These are phyloP conservation scores for Strigomonas culicis DNA, from an alignment of 208 protist species.

Conservation along the genomic window DNA sequence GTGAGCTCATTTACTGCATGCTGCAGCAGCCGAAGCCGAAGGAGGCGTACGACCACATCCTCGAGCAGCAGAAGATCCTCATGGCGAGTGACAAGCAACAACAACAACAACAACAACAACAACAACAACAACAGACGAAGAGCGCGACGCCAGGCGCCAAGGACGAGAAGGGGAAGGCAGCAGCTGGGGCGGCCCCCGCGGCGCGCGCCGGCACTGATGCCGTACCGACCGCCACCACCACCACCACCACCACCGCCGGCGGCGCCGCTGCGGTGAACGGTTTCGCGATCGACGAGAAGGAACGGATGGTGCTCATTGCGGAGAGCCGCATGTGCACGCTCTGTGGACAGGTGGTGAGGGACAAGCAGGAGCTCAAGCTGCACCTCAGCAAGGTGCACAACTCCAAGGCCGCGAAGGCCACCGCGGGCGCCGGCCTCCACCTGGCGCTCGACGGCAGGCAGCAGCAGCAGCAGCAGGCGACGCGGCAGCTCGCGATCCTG, in stretches of 20 bases:
- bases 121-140: constrained; percentile 6
- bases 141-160: background rate
- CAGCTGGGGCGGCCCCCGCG: background rate
- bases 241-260: background rate
- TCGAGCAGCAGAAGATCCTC: constrained; percentile 25
- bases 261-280: background rate
- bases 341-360: too few species aligned
- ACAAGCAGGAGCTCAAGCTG: too few species aligned
- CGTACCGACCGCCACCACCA: background rate
- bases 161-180: background rate
- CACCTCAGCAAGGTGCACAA: background rate
- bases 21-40: constrained; percentile 56
- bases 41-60: constrained; percentile 19
- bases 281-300: too few species aligned
- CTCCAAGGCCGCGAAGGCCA: background rate
- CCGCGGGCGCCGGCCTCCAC: background rate
- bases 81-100: constrained; percentile 19
- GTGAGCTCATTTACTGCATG: constrained; percentile 76
- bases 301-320: too few species aligned
- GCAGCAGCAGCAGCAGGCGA: too few species aligned
- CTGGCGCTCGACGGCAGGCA: background rate
- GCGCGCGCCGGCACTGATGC: background rate
- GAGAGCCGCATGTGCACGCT: too few species aligned
- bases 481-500: background rate
- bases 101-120: constrained; percentile 4